Evolutionary conservation across 2,329 filamentous ascomycete species (phyloP).

Genomic region (Neoscytalidium dimidiatum): DNA sequence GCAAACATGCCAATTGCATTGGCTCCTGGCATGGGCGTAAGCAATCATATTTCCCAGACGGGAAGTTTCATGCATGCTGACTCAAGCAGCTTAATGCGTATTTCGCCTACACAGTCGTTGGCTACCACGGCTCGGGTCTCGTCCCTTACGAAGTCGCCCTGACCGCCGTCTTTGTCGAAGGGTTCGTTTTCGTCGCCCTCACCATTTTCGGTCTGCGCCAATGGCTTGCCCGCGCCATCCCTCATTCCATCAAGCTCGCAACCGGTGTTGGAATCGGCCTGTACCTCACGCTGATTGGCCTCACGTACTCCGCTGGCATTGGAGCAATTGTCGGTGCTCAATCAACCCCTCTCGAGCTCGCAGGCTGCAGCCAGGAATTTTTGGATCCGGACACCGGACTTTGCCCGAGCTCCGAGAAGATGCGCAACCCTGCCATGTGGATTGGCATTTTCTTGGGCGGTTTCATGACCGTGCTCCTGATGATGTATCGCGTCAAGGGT

Average conservation of each 20-base stretch:
- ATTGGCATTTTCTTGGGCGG: constrained; percentile 86
- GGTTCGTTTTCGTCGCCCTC: constrained; percentile 79
- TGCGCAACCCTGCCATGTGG: constrained; percentile 84
- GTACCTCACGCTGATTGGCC: constrained; percentile 74
- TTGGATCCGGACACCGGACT: constrained; percentile 49
- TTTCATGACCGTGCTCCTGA: constrained; percentile 74
- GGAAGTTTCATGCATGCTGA: constrained; percentile 9
- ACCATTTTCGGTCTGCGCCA: constrained; percentile 73
- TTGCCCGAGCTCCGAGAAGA: constrained; percentile 68
- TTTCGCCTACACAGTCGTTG: constrained; percentile 81
- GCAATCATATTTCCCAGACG: background rate
- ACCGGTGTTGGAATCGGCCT: constrained; percentile 84
- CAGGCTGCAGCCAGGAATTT: constrained; percentile 66
- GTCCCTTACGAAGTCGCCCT: constrained; percentile 76
- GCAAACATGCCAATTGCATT: constrained; percentile 78
- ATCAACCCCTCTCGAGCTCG: constrained; percentile 71
- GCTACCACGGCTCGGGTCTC: constrained; percentile 70
- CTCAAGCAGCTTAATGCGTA: constrained; percentile 70
- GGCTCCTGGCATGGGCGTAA: constrained; percentile 70
- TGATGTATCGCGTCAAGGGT: constrained; percentile 85
- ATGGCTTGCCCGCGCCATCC: constrained; percentile 78
- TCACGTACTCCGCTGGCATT: constrained; percentile 81
- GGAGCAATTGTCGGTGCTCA: constrained; percentile 71
- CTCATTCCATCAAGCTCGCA: constrained; percentile 81
- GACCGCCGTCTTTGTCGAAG: constrained; percentile 86